A percentile compares a stretch with the other conserved stretches of the same genome.
phyloP scores from a whole-genome alignment of 169 alveolate species.

The Plasmodium adleri region DNA sequence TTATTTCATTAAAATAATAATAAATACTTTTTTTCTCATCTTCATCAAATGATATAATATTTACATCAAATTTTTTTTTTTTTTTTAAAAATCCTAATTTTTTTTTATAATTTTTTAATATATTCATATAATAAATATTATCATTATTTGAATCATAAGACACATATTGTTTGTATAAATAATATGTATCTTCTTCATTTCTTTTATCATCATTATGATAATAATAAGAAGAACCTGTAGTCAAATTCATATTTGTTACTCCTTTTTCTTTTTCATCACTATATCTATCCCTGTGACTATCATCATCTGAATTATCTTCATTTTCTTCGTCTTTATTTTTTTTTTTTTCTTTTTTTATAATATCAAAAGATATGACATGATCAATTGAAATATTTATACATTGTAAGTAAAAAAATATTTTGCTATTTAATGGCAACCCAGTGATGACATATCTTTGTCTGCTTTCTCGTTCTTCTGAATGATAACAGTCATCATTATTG shows the following conservation, averaged over 20 bases:
- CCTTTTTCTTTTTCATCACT: not conserved
- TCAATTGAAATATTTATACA: slow-evolving; percentile 34
- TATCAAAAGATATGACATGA: slow-evolving; percentile 22
- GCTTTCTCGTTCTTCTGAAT: not conserved
- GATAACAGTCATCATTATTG: not conserved
- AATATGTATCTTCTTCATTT: too few relatives aligned
- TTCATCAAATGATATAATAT: not conserved
- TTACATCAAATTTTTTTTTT: slow-evolving; percentile 14
- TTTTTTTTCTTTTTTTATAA: slow-evolving; percentile 7
- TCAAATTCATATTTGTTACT: too few relatives aligned
- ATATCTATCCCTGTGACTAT: not conserved
- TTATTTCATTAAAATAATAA: slow-evolving; percentile 17
- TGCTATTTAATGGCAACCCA: slow-evolving; percentile 47
- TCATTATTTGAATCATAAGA: too few relatives aligned
- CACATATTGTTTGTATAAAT: too few relatives aligned
- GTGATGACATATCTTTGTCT: slow-evolving; percentile 15
- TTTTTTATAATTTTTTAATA: slow-evolving; percentile 24
- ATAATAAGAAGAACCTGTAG: too few relatives aligned
- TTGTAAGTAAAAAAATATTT: slow-evolving; percentile 21
- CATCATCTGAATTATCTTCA: not conserved
- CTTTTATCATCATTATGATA: too few relatives aligned
- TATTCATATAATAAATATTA: slow-evolving; percentile 7
- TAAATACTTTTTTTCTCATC: not conserved
- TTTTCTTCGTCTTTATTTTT: not conserved
- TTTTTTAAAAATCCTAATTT: slow-evolving; percentile 7